A percentile compares a stretch with the other conserved stretches of the same genome.
Conservation (phyloP, 805 yeast species). For the Zygotorulaspora sp. region DNA sequence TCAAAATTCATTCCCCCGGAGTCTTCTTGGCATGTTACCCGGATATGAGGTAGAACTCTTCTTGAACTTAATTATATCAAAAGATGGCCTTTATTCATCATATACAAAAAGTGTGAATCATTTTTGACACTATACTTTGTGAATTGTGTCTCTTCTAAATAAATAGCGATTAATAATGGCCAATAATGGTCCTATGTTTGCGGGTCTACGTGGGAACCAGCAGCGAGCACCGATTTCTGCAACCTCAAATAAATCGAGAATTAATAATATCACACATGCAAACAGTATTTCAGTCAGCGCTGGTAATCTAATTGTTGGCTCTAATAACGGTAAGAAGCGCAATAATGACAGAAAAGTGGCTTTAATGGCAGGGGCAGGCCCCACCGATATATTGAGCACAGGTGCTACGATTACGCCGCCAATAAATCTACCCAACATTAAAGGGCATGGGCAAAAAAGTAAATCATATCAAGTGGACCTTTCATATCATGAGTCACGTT, state of each 20-base stretch:
- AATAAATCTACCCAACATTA: slow-evolving; percentile 1
- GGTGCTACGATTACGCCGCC: neutral
- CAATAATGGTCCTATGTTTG: slow-evolving; percentile 18
- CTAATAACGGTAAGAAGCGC: slow-evolving; percentile 8
- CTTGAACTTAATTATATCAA: too few species aligned
- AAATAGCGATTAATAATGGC: too few species aligned
- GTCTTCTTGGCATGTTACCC: neutral
- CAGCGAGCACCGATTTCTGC: slow-evolving; percentile 11
- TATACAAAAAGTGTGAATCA: too few species aligned
- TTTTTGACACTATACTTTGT: too few species aligned
- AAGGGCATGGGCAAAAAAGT: slow-evolving; percentile 3
- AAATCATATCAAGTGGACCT: slow-evolving; percentile 24
- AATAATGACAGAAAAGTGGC: slow-evolving; percentile 3
- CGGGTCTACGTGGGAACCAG: slow-evolving; percentile 19
- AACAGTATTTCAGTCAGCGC: slow-evolving; percentile 26
- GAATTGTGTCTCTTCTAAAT: too few species aligned
- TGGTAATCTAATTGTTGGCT: slow-evolving; percentile 29
- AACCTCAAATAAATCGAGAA: slow-evolving; percentile 10
- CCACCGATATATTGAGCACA: slow-evolving; percentile 1
- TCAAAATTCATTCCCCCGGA: too few species aligned
- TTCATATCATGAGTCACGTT: slow-evolving; percentile 60
- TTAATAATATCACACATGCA: slow-evolving; percentile 23
- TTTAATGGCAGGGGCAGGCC: slow-evolving; percentile 5
- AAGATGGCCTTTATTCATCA: too few species aligned
- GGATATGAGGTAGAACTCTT: neutral